Evolutionary conservation across 345 rosid species (phyloP).

Genomic region (Gynandropsis gynandra): DNA sequence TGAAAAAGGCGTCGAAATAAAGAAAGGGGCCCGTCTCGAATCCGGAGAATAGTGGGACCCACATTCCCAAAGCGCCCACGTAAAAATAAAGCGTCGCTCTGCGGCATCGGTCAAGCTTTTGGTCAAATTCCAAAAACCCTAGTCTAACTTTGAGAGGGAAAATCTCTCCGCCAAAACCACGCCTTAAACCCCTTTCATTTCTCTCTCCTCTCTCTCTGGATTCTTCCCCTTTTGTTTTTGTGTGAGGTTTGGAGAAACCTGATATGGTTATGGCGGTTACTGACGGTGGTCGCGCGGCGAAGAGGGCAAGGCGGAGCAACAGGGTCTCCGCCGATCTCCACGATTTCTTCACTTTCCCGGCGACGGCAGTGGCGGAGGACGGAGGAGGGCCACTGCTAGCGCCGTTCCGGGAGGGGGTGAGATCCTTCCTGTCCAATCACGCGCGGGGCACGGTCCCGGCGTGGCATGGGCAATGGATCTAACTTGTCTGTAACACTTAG

Average conservation of each 20-base stretch:
- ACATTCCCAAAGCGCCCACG: too few species aligned
- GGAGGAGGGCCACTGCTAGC: slow-evolving; percentile 7
- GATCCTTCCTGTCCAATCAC: slow-evolving; percentile 37
- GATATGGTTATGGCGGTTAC: slow-evolving; percentile 23
- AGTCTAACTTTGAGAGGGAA: slow-evolving; percentile 26
- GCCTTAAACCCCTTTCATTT: not conserved
- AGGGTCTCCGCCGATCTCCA: slow-evolving; percentile 46
- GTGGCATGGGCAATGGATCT: slow-evolving; percentile 22
- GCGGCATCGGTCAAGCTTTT: slow-evolving; percentile 21
- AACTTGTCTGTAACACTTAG: slow-evolving; percentile 25
- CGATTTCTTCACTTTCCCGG: slow-evolving; percentile 42
- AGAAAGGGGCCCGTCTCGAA: too few species aligned
- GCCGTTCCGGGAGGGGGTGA: slow-evolving; percentile 43
- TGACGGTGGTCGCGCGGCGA: slow-evolving; percentile 38
- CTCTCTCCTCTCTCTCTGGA: not conserved
- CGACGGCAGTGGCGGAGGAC: not conserved
- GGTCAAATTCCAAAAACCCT: slow-evolving; percentile 28
- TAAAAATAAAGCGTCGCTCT: slow-evolving; percentile 3
- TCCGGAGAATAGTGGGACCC: too few species aligned
- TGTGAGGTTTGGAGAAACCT: not conserved
- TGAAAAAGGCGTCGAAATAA: too few species aligned
- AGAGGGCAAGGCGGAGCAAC: slow-evolving; percentile 40
- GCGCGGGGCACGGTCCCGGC: slow-evolving; percentile 38
- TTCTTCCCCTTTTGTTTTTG: not conserved
- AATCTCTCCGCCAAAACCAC: slow-evolving; percentile 25